Evolutionary conservation across 345 rosid species (phyloP), one percentile per base, ranked within the genome.

Genomic region (Eucalyptus sp.): DNA sequence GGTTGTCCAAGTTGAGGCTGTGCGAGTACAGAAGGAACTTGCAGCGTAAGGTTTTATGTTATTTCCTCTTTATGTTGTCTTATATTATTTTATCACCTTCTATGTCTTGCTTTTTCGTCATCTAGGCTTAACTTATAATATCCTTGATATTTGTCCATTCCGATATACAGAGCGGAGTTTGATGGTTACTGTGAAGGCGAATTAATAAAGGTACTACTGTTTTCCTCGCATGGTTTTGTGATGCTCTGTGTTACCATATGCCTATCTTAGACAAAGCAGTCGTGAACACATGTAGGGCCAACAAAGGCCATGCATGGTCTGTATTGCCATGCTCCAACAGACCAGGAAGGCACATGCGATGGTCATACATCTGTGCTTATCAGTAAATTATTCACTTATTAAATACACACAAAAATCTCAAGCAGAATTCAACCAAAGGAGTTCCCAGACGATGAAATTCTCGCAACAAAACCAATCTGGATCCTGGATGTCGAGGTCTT

Each of bases 1-100:
- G 97, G 98, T 97, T 88, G 99, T 97, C 93, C 99, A 96, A 93
- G 99, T 96, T 25, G 99, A 96, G 90, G 99, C 99, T 66, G 99
- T 97, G 29, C 93, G 94, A 33, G 99, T 97, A 83, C 99, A 96
- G 88, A 97, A 97, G 86, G 99, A 96, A 93, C 95, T 97, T 89
- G 99, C 99, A 85, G 96, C 44, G 97, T 96, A 95, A 91, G 96
- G 88, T 79, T 58, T 62, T 56, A 51, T 86, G 58, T 86, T 52
- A 29, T 50, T 86, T 86, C 87, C 87, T 86, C 44, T 51, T 51
- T 87, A 25, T 46, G 16, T 48, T 56, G 17, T 18, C 7, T 41
- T 76, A 76, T 76, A 20, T 76, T 37, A 41, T 51, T 43, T 71
- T 79, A 86, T 71, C 10, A 56, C 14, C 7, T 62, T 83, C 7